Evolutionary conservation across 2,329 filamentous ascomycete species (phyloP).

Genomic region (Gliomastix tumulicola): DNA sequence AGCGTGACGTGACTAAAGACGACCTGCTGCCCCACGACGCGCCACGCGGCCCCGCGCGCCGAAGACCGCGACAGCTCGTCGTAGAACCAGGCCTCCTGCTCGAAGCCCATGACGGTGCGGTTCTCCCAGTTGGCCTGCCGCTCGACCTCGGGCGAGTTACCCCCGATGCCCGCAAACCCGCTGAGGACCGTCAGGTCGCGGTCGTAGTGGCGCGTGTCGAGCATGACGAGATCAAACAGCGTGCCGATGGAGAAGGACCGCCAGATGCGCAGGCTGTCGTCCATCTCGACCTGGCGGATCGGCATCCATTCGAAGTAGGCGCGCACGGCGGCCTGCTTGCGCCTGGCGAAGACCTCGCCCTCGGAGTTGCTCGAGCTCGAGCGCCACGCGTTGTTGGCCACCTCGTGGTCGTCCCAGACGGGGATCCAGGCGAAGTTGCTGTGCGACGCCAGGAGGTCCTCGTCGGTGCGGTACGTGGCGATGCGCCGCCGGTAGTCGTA

Average conservation of each 20-base stretch:
- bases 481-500: slow-evolving; percentile 29
- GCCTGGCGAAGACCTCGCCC: slow-evolving; percentile 56
- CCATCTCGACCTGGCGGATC: slow-evolving; percentile 39
- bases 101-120: slow-evolving; percentile 59
- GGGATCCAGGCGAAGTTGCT: slow-evolving; percentile 30
- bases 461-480: slow-evolving; percentile 24
- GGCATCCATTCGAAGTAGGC: slow-evolving; percentile 54
- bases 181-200: slow-evolving; percentile 45
- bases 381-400: slow-evolving; percentile 55
- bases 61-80: slow-evolving; percentile 43
- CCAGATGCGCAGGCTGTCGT: slow-evolving; percentile 61
- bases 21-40: slow-evolving; percentile 61
- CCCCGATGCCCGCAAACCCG: slow-evolving; percentile 1
- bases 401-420: slow-evolving; percentile 23
- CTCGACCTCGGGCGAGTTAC: slow-evolving; percentile 23
- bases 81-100: slow-evolving; percentile 68
- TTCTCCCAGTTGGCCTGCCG: slow-evolving; percentile 55
- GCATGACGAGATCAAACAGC: slow-evolving; percentile 56
- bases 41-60: slow-evolving; percentile 55
- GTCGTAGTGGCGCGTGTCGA: slow-evolving; percentile 61
- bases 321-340: slow-evolving; percentile 63
- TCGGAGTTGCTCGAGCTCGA: slow-evolving; percentile 58
- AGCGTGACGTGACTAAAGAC: slow-evolving; percentile 46
- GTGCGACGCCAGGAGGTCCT: slow-evolving; percentile 24
- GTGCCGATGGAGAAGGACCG: slow-evolving; percentile 54